These are phyloP conservation scores for Chondrus crispus DNA, from an alignment of 23 red algal genomes.

Conservation along the genomic window DNA sequence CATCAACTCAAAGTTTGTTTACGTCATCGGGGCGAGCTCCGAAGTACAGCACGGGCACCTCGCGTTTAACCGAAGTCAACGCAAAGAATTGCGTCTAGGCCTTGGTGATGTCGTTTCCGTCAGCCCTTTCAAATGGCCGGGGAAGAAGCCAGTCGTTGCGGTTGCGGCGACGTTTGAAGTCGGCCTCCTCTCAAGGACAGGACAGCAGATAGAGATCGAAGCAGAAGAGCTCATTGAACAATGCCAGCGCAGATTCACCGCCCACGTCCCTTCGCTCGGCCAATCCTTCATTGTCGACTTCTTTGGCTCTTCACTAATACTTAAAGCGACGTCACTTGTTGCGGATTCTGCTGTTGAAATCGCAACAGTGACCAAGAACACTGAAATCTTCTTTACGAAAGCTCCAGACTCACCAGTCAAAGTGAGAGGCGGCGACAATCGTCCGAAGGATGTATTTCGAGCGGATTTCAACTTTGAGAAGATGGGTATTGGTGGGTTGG, in stretches of 20 bases:
- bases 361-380: constrained; percentile 19
- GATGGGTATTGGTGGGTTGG: constrained; percentile 97
- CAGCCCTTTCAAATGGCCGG: constrained; percentile 43
- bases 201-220: constrained; percentile 30
- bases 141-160: constrained; percentile 26
- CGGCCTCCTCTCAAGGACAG: constrained; percentile 57
- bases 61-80: constrained; percentile 86
- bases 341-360: constrained; percentile 20
- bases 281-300: constrained; percentile 73
- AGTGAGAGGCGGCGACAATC: constrained; percentile 70
- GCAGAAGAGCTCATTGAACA: constrained; percentile 68
- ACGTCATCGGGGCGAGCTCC: constrained; percentile 28
- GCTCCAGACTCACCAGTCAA: constrained; percentile 59
- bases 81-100: constrained; percentile 81
- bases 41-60: constrained; percentile 48
- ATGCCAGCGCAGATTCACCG: constrained; percentile 33
- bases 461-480: constrained; percentile 97
- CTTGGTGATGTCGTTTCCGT: constrained; percentile 76
- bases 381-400: constrained; percentile 74
- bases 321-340: constrained; percentile 49
- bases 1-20: constrained; percentile 51
- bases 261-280: constrained; percentile 47
- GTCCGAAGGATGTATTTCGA: constrained; percentile 87
- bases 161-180: constrained; percentile 85
- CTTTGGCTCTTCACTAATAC: constrained; percentile 51